Evolutionary conservation across 495 filamentous ascomycete genomes (phyloP).

Genomic region (Tuber magnatum): DNA sequence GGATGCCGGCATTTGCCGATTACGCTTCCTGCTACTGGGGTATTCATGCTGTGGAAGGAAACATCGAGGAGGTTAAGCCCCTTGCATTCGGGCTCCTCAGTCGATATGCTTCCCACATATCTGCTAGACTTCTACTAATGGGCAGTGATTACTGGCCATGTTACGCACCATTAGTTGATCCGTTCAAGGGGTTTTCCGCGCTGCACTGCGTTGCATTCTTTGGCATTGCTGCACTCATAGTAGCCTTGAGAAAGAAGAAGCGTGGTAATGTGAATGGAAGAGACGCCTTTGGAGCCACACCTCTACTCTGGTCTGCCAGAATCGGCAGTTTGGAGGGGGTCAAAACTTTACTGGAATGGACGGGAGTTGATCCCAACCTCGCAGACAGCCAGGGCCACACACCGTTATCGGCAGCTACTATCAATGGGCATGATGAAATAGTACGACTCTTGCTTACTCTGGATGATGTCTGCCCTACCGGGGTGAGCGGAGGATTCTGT

Average conservation of each 20-base stretch:
- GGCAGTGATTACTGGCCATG: background rate
- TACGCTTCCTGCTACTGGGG: constrained; percentile 1
- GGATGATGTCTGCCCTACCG: constrained; percentile 8
- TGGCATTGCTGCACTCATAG: background rate
- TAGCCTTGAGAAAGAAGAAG: background rate
- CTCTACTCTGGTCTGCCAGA: background rate
- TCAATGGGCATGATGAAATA: constrained; percentile 36
- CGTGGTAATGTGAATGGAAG: background rate
- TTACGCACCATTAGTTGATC: background rate
- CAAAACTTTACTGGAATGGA: background rate
- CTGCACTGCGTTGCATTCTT: background rate
- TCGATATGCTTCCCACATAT: background rate
- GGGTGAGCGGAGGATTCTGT: background rate
- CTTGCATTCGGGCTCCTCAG: background rate
- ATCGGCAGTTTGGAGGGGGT: background rate
- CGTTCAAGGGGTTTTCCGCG: background rate
- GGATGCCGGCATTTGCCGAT: background rate
- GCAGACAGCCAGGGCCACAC: background rate
- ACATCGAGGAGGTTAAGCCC: background rate
- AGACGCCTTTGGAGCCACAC: background rate
- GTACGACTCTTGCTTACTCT: constrained; percentile 34
- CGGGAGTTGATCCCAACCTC: background rate
- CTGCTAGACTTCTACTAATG: background rate
- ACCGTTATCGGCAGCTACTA: constrained; percentile 37
- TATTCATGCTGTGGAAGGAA: background rate